A percentile compares a stretch with the other conserved stretches of the same genome.
Evolutionary conservation across 805 yeast genomes (phyloP).

Genomic region (Ogataea kodamae): DNA sequence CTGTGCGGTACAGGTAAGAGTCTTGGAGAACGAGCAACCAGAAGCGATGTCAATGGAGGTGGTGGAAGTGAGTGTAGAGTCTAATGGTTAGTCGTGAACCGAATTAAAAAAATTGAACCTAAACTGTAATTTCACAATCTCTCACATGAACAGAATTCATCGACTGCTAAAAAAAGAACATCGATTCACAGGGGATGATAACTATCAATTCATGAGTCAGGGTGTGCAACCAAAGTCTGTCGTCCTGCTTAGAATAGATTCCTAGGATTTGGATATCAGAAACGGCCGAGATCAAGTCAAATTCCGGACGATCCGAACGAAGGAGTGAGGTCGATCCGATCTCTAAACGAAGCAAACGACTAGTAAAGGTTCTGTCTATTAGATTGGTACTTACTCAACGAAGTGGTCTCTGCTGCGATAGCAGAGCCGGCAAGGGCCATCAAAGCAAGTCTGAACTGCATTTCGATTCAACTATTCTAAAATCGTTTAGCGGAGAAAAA

Average conservation of each 20-base stretch:
- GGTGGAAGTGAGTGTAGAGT: constrained; percentile 55
- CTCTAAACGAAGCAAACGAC: too few relatives aligned
- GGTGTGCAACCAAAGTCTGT: too few relatives aligned
- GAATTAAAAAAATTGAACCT: constrained; percentile 2
- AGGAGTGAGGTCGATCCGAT: constrained; percentile 4
- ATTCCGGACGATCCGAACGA: constrained; percentile 1
- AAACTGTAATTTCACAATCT: not conserved
- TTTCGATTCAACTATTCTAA: constrained; percentile 19
- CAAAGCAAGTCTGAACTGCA: constrained; percentile 56
- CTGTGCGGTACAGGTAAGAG: constrained; percentile 74
- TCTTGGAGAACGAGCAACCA: constrained; percentile 60
- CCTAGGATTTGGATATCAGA: too few relatives aligned
- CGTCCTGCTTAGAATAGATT: too few relatives aligned
- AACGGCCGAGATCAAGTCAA: too few relatives aligned
- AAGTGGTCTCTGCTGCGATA: constrained; percentile 37
- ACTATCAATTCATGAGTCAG: too few relatives aligned
- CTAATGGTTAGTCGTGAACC: constrained; percentile 17
- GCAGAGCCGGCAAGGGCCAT: constrained; percentile 49
- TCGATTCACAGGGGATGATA: too few relatives aligned
- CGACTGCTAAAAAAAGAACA: constrained; percentile 7
- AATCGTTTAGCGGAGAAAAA: constrained; percentile 9
- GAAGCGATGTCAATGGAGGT: constrained; percentile 47
- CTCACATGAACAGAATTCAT: constrained; percentile 1
- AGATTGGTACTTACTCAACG: constrained; percentile 34
- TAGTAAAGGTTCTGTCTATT: too few relatives aligned